A percentile compares a stretch with the other conserved stretches of the same genome.
These are phyloP conservation scores for Coniochaeta sp. DNA, from an alignment of 2,329 filamentous ascomycete genomes.

Conservation along the genomic window DNA sequence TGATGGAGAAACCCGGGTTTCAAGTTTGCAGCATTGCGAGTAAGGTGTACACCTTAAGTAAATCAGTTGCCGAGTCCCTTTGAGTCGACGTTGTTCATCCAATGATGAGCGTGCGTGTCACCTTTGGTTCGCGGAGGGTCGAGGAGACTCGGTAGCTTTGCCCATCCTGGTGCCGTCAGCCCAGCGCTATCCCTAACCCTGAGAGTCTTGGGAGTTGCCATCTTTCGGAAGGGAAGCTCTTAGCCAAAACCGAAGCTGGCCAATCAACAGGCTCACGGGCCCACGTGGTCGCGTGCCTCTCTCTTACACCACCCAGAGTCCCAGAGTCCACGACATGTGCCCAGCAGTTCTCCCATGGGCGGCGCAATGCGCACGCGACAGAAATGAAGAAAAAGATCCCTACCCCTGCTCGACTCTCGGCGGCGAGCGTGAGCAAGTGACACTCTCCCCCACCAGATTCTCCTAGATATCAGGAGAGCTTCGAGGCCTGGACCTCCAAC, in stretches of 20 bases:
- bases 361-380: not conserved
- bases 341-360: not conserved
- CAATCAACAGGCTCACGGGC: conserved; percentile 2
- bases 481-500: not conserved
- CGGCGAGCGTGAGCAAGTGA: not conserved
- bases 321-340: not conserved
- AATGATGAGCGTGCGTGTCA: not conserved
- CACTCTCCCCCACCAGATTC: not conserved
- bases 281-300: not conserved
- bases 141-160: not conserved
- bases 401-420: not conserved
- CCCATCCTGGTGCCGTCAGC: too few relatives aligned
- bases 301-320: not conserved
- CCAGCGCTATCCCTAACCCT: not conserved
- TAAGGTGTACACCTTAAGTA: too few relatives aligned
- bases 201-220: not conserved
- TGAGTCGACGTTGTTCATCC: not conserved
- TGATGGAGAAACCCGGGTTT: too few relatives aligned
- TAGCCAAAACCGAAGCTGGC: not conserved
- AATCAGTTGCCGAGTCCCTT: not conserved
- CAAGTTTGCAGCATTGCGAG: too few relatives aligned
- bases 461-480: not conserved
- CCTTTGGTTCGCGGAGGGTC: not conserved
- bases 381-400: not conserved
- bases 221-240: not conserved